Evolutionary conservation across 2,329 filamentous ascomycete species (phyloP), one percentile per base, ranked within the genome.

Genomic region (Nemania abortiva): DNA sequence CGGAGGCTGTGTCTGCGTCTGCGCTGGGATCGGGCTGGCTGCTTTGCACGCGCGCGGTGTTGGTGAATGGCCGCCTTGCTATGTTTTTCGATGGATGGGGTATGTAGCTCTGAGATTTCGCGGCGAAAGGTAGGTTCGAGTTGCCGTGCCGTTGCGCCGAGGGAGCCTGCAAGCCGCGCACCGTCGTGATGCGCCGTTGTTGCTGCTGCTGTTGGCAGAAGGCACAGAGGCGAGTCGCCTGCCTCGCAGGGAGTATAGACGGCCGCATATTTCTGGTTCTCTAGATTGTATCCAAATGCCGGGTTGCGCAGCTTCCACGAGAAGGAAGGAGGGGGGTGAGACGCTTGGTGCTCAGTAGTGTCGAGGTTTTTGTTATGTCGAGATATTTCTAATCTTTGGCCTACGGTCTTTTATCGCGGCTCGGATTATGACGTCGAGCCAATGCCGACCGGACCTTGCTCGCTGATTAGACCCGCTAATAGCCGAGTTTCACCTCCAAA

Each of bases 141-240:
- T 49, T 49, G 10, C 49, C 9, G 20, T 42, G 49, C 24, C 45
- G 52, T 3, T n/a, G 31, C 6, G 27, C 6, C 6, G 56, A 45
- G 13, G 58, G 39, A 11, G 58, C 6, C 37, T 59, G 58, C 6
- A 63, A 2, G 49, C 52, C 67, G 31, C 56, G 66, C 24, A 31
- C 49, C 20, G 63, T 22, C 64, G 63, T 64, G 52, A 55, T 47
- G 39, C 52, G 63, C 27, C 59, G 66, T 59, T 52, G 66, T 18
- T 65, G 68, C 18, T 70, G 73, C 18, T 70, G 72, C 50, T 72
- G 74, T 50, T 68, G 72, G 65, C 77, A 79, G 58, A 70, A 73
- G 66, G 77, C 72, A 69, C 76, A 78, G 56, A 78, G 64, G 57
- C 77, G 77, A 63, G 67, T 69, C 9, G 73, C 54, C 59, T 72